Conservation (phyloP, 352 stramenopile species). For the Phytophthora syringae region DNA sequence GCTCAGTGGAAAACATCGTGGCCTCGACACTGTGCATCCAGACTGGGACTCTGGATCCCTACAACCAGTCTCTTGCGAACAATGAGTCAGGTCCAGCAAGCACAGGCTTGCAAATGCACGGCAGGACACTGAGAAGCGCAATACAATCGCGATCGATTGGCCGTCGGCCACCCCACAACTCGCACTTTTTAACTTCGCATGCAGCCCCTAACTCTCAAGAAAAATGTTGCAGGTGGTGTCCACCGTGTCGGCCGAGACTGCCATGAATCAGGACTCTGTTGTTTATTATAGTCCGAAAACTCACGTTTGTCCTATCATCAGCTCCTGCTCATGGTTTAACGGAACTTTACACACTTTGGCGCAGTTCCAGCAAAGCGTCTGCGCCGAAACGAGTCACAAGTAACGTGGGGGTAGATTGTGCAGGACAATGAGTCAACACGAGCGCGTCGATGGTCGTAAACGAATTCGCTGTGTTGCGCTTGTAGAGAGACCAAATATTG, state of each 20-base stretch:
- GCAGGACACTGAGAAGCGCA: neutral
- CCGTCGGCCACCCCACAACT: neutral
- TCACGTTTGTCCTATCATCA: slow-evolving; percentile 2
- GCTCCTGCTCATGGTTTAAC: slow-evolving; percentile 3
- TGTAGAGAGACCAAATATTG: neutral
- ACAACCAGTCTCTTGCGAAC: slow-evolving; percentile 10
- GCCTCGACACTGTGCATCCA: slow-evolving; percentile 5
- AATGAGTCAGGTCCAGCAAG: slow-evolving; percentile 24
- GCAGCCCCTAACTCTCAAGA: neutral
- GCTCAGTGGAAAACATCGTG: slow-evolving; percentile 25
- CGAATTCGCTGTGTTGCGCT: neutral
- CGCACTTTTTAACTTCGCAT: neutral
- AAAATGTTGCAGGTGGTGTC: no score
- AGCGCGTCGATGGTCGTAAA: slow-evolving; percentile 9
- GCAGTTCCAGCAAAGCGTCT: slow-evolving; percentile 24
- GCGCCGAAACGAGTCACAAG: slow-evolving; percentile 2
- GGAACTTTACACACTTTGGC: slow-evolving; percentile 18
- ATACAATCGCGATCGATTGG: slow-evolving; percentile 4
- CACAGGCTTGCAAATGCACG: slow-evolving; percentile 13
- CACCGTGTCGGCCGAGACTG: no score
- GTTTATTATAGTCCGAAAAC: no score
- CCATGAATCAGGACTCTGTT: no score
- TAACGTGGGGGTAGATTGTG: slow-evolving; percentile 5
- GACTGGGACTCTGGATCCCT: slow-evolving; percentile 9
- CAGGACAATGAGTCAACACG: slow-evolving; percentile 11